These are phyloP conservation scores for Amylostereum chailletii DNA, from an alignment of 1,284 basidiomycete genomes.

Conservation along the genomic window DNA sequence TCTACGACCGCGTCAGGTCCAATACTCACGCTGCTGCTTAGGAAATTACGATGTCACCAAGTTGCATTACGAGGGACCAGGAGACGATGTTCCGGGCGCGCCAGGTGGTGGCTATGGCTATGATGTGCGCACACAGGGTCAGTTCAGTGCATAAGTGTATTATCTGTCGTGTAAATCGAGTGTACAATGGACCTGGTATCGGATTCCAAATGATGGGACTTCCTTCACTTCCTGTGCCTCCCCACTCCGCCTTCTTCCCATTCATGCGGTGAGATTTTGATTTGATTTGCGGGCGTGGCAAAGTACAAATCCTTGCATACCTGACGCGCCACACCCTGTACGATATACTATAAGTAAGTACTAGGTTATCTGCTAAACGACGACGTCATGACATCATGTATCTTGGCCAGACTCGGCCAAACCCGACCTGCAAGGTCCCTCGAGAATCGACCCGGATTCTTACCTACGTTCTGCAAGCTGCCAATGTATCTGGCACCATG, in stretches of 20 bases:
- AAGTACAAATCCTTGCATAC: no score
- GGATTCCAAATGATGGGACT: no score
- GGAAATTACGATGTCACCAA: slow-evolving; percentile 77
- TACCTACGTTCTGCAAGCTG: neutral
- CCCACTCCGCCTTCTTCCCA: no score
- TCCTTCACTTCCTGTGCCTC: no score
- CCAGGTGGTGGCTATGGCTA: slow-evolving; percentile 65
- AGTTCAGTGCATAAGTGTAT: neutral
- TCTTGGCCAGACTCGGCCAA: neutral
- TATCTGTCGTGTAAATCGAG: no score
- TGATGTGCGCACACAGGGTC: slow-evolving; percentile 46
- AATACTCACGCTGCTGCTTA: slow-evolving; percentile 19
- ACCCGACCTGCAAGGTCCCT: no score
- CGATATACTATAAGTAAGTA: slow-evolving; percentile 3
- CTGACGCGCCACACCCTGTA: no score
- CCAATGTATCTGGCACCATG: slow-evolving; percentile 13
- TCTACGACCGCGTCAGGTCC: neutral
- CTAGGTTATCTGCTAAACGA: neutral
- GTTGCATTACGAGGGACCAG: slow-evolving; percentile 79
- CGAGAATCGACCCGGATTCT: no score
- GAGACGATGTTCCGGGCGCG: slow-evolving; percentile 46
- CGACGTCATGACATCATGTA: slow-evolving; percentile 5
- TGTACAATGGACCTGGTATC: no score
- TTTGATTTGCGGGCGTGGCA: no score
- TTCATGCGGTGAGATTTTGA: no score